phyloP scores from a whole-genome alignment of 2,329 filamentous ascomycete species.

The Cercospora sp. region DNA sequence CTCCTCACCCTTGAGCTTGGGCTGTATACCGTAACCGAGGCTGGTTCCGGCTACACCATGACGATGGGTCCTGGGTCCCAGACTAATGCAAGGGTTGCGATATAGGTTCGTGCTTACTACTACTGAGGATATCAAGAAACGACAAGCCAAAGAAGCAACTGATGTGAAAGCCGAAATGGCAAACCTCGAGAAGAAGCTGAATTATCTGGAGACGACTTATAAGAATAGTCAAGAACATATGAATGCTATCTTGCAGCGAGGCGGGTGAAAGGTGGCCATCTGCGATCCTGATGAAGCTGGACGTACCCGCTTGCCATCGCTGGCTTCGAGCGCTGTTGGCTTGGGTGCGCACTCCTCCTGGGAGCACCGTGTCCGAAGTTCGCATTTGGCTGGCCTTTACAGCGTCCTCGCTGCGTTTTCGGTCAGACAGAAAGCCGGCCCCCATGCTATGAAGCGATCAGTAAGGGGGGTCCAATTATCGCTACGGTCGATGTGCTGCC shows the following conservation, averaged over 20 bases:
- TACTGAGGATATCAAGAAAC: constrained; percentile 69
- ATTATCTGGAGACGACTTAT: constrained; percentile 91
- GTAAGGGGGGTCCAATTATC: not conserved
- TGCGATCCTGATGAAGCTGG: not conserved
- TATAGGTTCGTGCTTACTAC: constrained; percentile 83
- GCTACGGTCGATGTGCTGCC: not conserved
- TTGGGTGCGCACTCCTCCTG: not conserved
- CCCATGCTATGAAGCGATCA: not conserved
- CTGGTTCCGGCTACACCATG: constrained; percentile 9
- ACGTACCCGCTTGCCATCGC: not conserved
- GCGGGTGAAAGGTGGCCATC: constrained; percentile 27
- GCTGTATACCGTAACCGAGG: constrained; percentile 16
- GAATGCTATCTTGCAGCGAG: constrained; percentile 73
- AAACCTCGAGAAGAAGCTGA: constrained; percentile 80
- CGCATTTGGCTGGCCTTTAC: not conserved
- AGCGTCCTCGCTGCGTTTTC: not conserved
- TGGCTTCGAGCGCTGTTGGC: not conserved
- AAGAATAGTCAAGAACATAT: constrained; percentile 92
- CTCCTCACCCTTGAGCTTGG: constrained; percentile 6
- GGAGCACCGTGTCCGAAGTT: not conserved
- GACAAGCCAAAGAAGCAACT: constrained; percentile 72
- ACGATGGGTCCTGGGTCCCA: constrained; percentile 10
- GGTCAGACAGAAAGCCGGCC: not conserved
- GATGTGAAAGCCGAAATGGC: constrained; percentile 76
- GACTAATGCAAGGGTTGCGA: constrained; percentile 18